These are phyloP conservation scores for Alternaria triticimaculans DNA, from an alignment of 2,329 filamentous ascomycete species.

Conservation along the genomic window DNA sequence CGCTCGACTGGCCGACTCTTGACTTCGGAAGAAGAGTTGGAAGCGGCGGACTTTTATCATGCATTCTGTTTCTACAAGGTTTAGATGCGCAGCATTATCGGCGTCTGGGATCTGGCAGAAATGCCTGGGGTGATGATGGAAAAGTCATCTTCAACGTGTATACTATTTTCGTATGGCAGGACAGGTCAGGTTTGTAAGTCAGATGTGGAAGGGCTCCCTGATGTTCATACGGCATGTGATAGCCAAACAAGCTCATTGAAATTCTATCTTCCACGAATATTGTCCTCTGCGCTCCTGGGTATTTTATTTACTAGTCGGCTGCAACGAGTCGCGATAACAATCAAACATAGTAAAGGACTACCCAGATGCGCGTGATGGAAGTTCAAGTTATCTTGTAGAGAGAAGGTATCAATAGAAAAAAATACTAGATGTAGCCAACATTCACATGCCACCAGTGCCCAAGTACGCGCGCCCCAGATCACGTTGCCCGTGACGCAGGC, in stretches of 20 bases:
- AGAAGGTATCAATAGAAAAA: background rate
- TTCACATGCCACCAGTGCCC: conserved; percentile 1
- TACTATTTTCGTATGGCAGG: background rate
- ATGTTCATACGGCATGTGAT: background rate
- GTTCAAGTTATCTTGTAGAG: background rate
- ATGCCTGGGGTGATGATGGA: background rate
- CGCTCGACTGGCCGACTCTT: conserved; percentile 69
- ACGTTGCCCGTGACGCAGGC: conserved; percentile 8
- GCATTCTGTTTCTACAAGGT: conserved; percentile 98
- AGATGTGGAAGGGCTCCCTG: background rate
- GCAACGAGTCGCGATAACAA: background rate
- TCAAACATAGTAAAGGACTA: background rate
- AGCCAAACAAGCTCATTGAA: background rate
- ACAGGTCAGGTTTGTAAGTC: background rate
- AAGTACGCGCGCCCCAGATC: background rate
- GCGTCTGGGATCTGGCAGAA: conserved; percentile 5
- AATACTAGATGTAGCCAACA: background rate
- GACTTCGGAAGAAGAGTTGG: conserved; percentile 86
- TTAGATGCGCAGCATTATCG: conserved; percentile 45
- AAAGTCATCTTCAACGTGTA: background rate
- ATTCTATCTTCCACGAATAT: background rate
- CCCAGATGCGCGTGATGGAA: background rate
- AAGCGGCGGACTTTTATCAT: conserved; percentile 83
- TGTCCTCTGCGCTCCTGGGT: background rate
- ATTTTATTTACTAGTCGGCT: background rate